Conservation (phyloP, 208 protist species). For the Crithidia acanthocephali region DNA sequence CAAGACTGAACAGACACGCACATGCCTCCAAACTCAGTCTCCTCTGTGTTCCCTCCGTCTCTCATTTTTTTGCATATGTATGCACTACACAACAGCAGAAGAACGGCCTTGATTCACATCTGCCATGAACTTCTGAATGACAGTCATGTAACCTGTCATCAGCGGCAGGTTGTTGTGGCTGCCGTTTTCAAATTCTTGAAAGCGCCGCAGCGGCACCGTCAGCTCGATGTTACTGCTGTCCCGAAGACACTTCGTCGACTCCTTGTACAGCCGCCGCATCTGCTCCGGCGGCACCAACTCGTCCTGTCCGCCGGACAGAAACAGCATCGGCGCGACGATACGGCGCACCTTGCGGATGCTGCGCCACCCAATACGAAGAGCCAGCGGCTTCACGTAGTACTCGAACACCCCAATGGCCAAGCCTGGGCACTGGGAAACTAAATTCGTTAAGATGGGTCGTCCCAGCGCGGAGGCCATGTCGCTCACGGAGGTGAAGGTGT, state of each 20-base stretch:
- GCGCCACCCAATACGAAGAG: constrained; percentile 71
- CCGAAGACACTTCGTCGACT: constrained; percentile 24
- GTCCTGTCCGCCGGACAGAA: constrained; percentile 79
- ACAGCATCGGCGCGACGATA: constrained; percentile 72
- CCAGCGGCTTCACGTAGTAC: constrained; percentile 81
- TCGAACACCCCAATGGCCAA: constrained; percentile 50
- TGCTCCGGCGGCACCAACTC: constrained; percentile 88
- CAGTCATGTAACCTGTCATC: constrained; percentile 59
- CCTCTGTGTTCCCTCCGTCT: too few species aligned
- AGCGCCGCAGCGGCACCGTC: constrained; percentile 39
- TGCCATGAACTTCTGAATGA: constrained; percentile 66
- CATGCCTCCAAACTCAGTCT: too few species aligned
- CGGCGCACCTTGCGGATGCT: constrained; percentile 48
- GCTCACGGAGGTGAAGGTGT: constrained; percentile 91
- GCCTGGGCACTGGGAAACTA: constrained; percentile 22
- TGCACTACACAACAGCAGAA: background rate
- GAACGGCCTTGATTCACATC: constrained; percentile 27
- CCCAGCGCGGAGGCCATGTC: constrained; percentile 75
- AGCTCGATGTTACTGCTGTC: constrained; percentile 25
- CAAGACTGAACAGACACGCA: too few species aligned
- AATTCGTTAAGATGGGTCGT: constrained; percentile 19
- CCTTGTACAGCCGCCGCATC: constrained; percentile 74
- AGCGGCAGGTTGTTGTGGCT: constrained; percentile 72
- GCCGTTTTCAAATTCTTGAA: constrained; percentile 74
- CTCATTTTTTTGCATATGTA: too few species aligned